Conservation (phyloP, 768 basidiomycete species). For the Leucocoprinus leucothites region DNA sequence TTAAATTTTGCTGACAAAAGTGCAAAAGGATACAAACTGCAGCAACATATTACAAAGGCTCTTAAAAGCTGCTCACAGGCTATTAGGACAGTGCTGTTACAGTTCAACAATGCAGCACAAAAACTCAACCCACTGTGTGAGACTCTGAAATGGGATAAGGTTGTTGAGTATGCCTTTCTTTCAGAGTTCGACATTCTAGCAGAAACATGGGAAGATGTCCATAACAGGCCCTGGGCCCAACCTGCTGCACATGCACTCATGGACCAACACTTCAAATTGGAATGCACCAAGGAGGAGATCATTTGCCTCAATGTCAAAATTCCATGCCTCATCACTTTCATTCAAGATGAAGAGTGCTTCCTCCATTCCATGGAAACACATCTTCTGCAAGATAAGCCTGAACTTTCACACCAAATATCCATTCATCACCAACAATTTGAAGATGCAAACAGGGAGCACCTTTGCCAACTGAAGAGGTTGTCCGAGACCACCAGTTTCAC, state of each 20-base stretch:
- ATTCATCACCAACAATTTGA: neutral
- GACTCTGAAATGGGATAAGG: conserved; percentile 3
- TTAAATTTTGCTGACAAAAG: neutral
- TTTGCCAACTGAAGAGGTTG: neutral
- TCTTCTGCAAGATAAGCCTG: neutral
- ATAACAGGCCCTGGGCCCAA: neutral
- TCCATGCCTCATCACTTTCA: neutral
- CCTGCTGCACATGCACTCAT: conserved; percentile 1
- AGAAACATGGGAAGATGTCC: conserved; percentile 1
- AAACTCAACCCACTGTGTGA: neutral
- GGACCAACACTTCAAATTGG: conserved; percentile 5
- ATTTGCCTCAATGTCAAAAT: conserved; percentile 9
- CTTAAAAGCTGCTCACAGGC: conserved; percentile 6
- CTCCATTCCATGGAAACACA: neutral
- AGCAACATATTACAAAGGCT: neutral
- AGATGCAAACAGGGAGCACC: neutral
- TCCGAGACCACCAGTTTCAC: neutral
- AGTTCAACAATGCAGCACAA: conserved; percentile 6
- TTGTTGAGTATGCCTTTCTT: conserved; percentile 10
- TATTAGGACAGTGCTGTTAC: neutral
- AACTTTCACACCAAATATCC: neutral
- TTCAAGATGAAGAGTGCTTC: conserved; percentile 6
- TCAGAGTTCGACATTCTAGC: conserved; percentile 7
- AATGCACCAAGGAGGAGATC: conserved; percentile 11
- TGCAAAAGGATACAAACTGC: neutral